Conservation (phyloP, 768 basidiomycete genomes). For the Calvatia gigantea region DNA sequence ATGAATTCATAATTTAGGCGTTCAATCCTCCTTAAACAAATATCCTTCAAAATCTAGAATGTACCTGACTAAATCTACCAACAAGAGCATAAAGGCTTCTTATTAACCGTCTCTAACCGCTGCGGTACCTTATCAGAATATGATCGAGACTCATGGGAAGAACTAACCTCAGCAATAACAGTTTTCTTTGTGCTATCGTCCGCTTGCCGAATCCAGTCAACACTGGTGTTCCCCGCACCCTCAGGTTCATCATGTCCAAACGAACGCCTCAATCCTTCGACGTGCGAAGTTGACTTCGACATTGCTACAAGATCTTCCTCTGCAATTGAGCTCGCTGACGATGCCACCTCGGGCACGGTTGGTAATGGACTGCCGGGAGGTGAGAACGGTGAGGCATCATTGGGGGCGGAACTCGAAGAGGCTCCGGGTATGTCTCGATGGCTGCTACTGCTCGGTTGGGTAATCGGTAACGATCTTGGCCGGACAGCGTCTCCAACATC, state of each 20-base stretch:
- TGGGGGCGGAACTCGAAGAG: constrained; percentile 12
- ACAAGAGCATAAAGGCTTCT: constrained; percentile 67
- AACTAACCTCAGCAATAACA: constrained; percentile 70
- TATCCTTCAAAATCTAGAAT: constrained; percentile 16
- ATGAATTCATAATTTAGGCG: constrained; percentile 19
- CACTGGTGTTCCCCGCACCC: constrained; percentile 16
- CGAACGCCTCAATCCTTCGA: constrained; percentile 38
- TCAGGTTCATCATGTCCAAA: constrained; percentile 5
- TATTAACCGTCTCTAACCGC: constrained; percentile 73
- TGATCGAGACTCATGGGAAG: constrained; percentile 1
- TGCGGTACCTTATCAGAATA: too few relatives aligned
- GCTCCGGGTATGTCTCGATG: constrained; percentile 7
- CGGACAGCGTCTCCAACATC: constrained; percentile 59
- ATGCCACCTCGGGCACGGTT: constrained; percentile 54
- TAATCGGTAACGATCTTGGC: constrained; percentile 21
- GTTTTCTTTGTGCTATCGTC: constrained; percentile 45
- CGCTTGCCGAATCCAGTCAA: constrained; percentile 45
- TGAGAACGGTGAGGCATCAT: constrained; percentile 42
- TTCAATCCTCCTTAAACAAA: constrained; percentile 13
- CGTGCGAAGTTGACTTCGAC: constrained; percentile 75
- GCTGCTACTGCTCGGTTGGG: constrained; percentile 12
- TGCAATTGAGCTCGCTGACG: constrained; percentile 50
- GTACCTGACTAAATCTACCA: constrained; percentile 43
- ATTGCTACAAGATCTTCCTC: constrained; percentile 72
- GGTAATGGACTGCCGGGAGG: constrained; percentile 59